These are phyloP conservation scores for Candida silvicultrix DNA, from an alignment of 805 yeast species.

Conservation along the genomic window DNA sequence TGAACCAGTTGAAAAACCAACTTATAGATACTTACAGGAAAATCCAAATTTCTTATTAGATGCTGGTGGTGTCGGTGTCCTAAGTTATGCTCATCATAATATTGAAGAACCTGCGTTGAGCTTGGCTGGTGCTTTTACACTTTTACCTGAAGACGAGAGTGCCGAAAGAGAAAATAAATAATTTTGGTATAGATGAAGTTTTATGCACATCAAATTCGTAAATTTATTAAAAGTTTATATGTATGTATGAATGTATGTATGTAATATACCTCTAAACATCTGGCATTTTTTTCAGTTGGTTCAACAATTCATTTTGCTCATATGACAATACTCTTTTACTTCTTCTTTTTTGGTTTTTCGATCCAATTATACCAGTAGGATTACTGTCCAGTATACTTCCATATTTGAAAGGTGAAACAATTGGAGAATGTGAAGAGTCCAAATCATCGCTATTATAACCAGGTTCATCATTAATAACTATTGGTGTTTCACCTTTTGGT, in stretches of 20 bases:
- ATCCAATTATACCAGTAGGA: slow-evolving; percentile 1
- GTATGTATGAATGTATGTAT: too few relatives aligned
- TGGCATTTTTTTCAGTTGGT: slow-evolving; percentile 31
- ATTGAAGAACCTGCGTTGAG: slow-evolving; percentile 82
- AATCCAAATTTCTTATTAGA: slow-evolving; percentile 84
- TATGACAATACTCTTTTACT: slow-evolving; percentile 36
- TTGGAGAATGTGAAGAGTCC: not conserved
- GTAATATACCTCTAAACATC: slow-evolving; percentile 1
- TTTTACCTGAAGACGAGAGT: slow-evolving; percentile 56
- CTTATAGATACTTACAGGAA: slow-evolving; percentile 29
- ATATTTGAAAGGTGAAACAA: slow-evolving; percentile 10
- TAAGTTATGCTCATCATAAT: slow-evolving; percentile 82
- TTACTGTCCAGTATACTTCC: slow-evolving; percentile 8
- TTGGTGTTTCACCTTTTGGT: slow-evolving; percentile 21
- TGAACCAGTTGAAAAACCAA: slow-evolving; percentile 25
- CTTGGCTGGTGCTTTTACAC: slow-evolving; percentile 76
- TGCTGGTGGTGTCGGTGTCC: slow-evolving; percentile 93
- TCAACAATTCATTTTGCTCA: slow-evolving; percentile 46
- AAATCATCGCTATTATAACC: not conserved
- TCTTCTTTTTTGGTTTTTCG: slow-evolving; percentile 6
- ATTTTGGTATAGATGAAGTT: not conserved
- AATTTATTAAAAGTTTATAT: not conserved
- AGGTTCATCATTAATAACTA: not conserved
- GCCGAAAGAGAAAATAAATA: not conserved
- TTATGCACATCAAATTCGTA: not conserved